Evolutionary conservation across 768 basidiomycete genomes (phyloP).

Genomic region (Auricularia auricula-judae): DNA sequence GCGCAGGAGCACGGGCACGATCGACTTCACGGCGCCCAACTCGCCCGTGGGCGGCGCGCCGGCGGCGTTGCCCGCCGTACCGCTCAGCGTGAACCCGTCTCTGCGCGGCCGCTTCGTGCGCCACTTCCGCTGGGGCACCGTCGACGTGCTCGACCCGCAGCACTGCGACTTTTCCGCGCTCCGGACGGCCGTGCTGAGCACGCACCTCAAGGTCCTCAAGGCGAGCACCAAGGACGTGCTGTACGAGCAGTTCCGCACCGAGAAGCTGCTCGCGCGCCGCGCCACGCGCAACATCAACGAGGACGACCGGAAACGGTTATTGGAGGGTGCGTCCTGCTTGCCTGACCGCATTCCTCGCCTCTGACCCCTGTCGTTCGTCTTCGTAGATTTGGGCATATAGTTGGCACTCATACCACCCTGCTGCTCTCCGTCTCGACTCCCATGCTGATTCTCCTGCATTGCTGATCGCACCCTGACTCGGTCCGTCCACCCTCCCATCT

Average conservation of each 20-base stretch:
- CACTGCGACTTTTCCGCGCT: constrained; percentile 85
- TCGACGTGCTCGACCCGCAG: constrained; percentile 74
- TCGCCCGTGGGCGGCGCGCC: background rate
- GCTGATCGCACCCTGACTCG: background rate
- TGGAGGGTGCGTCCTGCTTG: constrained; percentile 42
- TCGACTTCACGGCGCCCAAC: background rate
- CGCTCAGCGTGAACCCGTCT: constrained; percentile 48
- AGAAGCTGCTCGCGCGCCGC: constrained; percentile 78
- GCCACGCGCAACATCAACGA: constrained; percentile 72
- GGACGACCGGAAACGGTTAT: constrained; percentile 56
- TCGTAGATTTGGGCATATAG: background rate
- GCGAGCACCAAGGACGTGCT: constrained; percentile 76
- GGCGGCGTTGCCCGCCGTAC: constrained; percentile 25
- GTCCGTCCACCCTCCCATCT: too few relatives aligned
- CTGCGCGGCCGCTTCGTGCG: constrained; percentile 66
- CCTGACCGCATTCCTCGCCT: background rate
- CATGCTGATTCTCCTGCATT: background rate
- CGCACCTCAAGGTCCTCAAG: constrained; percentile 78
- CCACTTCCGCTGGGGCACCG: constrained; percentile 79
- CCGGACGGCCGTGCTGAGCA: constrained; percentile 73
- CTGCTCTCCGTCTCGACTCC: background rate
- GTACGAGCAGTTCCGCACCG: constrained; percentile 89
- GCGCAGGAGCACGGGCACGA: constrained; percentile 12
- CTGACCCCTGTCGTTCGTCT: background rate
- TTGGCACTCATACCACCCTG: background rate